A percentile compares a stretch with the other conserved stretches of the same genome.
Conservation (phyloP, 1,139 yeast species). For the Lodderomyces orthopsilosis region DNA sequence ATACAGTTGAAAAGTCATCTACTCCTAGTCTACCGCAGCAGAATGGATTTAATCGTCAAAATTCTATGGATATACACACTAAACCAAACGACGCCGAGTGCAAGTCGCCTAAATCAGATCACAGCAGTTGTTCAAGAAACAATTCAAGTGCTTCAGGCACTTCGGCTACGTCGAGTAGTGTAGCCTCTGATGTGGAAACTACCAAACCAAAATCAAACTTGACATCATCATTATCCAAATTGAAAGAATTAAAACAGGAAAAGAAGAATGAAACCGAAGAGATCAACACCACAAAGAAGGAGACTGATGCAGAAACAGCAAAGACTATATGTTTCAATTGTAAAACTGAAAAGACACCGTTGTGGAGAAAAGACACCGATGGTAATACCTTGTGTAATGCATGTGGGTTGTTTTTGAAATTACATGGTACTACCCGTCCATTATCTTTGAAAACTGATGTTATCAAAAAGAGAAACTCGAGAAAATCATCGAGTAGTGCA, state of each 20-base stretch:
- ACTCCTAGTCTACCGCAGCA: slow-evolving; percentile 13
- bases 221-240: slow-evolving; percentile 28
- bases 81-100: slow-evolving; percentile 4
- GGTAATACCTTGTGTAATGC: slow-evolving; percentile 62
- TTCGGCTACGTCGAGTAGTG: slow-evolving; percentile 8
- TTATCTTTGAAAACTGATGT: slow-evolving; percentile 56
- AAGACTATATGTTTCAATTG: slow-evolving; percentile 33
- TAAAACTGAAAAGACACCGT: slow-evolving; percentile 54
- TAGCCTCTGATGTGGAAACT: slow-evolving; percentile 1
- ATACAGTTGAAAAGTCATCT: background rate
- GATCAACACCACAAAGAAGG: slow-evolving; percentile 1
- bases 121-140: slow-evolving; percentile 8
- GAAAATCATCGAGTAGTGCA: slow-evolving; percentile 18
- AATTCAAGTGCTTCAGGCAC: slow-evolving; percentile 5
- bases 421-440: slow-evolving; percentile 60
- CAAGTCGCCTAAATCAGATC: slow-evolving; percentile 12
- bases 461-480: slow-evolving; percentile 50
- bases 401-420: slow-evolving; percentile 54
- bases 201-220: slow-evolving; percentile 28
- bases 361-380: slow-evolving; percentile 56
- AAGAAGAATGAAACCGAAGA: slow-evolving; percentile 30
- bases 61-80: background rate
- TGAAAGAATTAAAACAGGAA: slow-evolving; percentile 13
- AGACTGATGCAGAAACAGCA: slow-evolving; percentile 7
- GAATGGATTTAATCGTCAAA: slow-evolving; percentile 9